Conservation (phyloP, 2,329 filamentous ascomycete genomes). For the Fusarium pininemorale region DNA sequence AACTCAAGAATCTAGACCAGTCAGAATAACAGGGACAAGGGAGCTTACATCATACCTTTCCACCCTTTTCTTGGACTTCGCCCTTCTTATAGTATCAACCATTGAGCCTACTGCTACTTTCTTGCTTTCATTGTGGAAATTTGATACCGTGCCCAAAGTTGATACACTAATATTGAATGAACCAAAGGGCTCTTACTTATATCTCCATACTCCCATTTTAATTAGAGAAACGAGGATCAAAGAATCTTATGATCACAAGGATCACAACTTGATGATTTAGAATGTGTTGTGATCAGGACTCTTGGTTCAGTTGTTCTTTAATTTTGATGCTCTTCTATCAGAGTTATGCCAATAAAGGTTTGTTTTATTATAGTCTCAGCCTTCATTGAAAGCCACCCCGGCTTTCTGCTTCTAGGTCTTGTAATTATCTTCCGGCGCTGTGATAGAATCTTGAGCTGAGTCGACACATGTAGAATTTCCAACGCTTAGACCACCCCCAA, state of each 20-base stretch:
- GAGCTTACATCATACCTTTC: not conserved
- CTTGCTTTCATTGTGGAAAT: not conserved
- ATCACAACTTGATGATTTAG: too few species aligned
- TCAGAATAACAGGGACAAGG: not conserved
- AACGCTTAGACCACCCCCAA: not conserved
- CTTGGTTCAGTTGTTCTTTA: too few species aligned
- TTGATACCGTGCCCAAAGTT: not conserved
- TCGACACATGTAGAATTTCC: not conserved
- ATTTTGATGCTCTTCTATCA: too few species aligned
- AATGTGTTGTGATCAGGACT: too few species aligned
- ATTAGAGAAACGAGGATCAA: too few species aligned
- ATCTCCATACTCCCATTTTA: not conserved
- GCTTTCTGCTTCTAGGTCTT: not conserved
- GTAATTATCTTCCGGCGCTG: too few species aligned
- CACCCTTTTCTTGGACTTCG: not conserved
- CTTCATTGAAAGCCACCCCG: not conserved
- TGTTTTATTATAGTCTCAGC: too few species aligned
- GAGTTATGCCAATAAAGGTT: too few species aligned
- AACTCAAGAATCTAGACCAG: not conserved
- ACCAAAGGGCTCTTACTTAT: not conserved
- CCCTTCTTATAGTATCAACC: not conserved
- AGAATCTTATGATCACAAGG: too few species aligned
- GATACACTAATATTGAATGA: not conserved
- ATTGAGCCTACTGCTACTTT: not conserved
- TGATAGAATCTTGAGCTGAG: too few species aligned